Evolutionary conservation across 2,329 filamentous ascomycete genomes (phyloP), one percentile per base, ranked within the genome.

Genomic region (Arthrobotrys musiformis): DNA sequence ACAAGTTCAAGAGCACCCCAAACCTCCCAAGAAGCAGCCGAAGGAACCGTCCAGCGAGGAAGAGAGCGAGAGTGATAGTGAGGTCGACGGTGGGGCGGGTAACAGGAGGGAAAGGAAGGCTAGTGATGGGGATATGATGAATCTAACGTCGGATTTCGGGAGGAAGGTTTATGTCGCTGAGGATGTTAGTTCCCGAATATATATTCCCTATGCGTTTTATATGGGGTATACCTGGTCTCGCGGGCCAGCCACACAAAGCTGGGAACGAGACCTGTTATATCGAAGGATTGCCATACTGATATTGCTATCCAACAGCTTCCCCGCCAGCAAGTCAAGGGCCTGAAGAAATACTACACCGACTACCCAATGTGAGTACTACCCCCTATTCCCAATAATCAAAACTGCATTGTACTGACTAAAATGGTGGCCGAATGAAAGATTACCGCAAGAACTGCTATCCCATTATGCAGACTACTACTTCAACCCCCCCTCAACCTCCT

Each of bases 401-500:
- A 15, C 5, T n/a, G 24, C 26, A 26, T 24, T 11, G 5, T 13
- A 30, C 37, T 22, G 2, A 30, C 24, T 11, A 17, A 52, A 52
- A 64, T 30, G 22, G n/a, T n/a, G n/a, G n/a, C n/a, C n/a, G 19
- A 58, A 15, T 40, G 7, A 13, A 24, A 81, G 80, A 42, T 67
- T 81, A 22, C 80, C 79, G 9, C 80, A 80, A 48, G 78, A 80
- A 42, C 58, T 81, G 13, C 70, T 81, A 5, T 79, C 79, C 4
- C 80, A 81, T 54, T 81, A 81, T 17, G 79, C 79, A 13, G 80
- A 81, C 56, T 81, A 81, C 33, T 81, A 81, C 64, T 81, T 81
- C 50, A 70, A 78, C 33, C 76, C 80, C 3, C 74, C 74, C 11
- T 73, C 67, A 15, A 80, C 76, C 33, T 79, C 80, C 15, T 81